A percentile compares a stretch with the other conserved stretches of the same genome.
Conservation (phyloP, 2,329 filamentous ascomycete genomes). For the Penicillium sp. region DNA sequence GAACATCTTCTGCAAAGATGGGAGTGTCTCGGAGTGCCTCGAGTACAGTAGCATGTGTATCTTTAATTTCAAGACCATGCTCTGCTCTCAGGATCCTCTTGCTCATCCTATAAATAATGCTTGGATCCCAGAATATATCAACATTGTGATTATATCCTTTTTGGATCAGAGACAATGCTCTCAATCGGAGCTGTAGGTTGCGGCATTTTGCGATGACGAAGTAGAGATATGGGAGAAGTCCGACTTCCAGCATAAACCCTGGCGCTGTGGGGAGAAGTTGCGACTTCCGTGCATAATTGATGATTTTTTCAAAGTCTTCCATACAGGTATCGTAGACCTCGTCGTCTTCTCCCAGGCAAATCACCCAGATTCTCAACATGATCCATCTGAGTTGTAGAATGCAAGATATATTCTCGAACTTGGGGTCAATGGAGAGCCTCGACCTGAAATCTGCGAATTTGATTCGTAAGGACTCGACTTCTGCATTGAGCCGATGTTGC, state of each 20-base stretch:
- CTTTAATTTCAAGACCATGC: not conserved
- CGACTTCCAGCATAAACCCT: conserved; percentile 7
- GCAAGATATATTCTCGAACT: not conserved
- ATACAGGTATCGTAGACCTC: not conserved
- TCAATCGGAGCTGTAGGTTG: conserved; percentile 3
- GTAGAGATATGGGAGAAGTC: not conserved
- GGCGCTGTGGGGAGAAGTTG: not conserved
- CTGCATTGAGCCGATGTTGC: not conserved
- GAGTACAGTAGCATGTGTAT: not conserved
- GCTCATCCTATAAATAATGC: not conserved
- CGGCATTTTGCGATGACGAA: conserved; percentile 5
- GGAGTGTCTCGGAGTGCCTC: not conserved
- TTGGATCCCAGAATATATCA: not conserved
- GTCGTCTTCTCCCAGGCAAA: not conserved
- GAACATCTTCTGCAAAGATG: not conserved
- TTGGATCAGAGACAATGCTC: conserved; percentile 1
- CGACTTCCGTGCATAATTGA: not conserved
- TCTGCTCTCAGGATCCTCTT: not conserved
- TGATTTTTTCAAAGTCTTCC: not conserved
- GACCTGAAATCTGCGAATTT: not conserved
- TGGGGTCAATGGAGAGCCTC: not conserved
- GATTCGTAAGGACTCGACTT: not conserved
- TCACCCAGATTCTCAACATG: conserved; percentile 3
- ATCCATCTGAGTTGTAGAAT: conserved; percentile 6
- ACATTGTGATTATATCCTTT: not conserved